Base-by-base conservation (phyloP, 108 stramenopile genomes). In the Stephanodiscus minutulus region DNA sequence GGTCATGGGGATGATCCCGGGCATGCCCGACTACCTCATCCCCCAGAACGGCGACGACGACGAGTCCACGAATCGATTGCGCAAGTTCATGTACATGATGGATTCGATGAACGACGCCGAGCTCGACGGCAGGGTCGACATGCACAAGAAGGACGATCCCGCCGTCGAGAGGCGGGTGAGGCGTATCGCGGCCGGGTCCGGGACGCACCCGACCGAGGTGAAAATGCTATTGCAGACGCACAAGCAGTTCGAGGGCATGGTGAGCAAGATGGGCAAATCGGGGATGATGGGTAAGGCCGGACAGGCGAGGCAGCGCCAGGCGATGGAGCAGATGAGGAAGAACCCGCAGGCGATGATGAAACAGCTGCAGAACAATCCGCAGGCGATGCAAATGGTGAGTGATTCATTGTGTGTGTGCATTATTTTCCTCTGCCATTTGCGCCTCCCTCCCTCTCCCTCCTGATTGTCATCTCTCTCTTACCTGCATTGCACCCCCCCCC, bases 1-100 rank as follows among this genome's bases (percentile, higher is more conserved):
- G 79, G 81, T 99, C 22, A 94, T 97, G 92, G 97, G 96, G 27
- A 97, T 97, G 96, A 95, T 98, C 3, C 97, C 97, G 0, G 97
- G 97, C 9, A 96, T 99, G 79, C 87, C 90, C 0, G 89, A 93
- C 27, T 88, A 91, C 66, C 56, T 88, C 66, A 83, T 93, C 35
- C 87, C 90, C 7, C 84, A 85, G 63, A 74, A 76, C 54, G 86
- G 83, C 3, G 91, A 88, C 33, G 83, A 90, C 33, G 83, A 90
- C 21, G 86, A 91, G 74, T 64, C 81, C 11, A 86, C 79, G 41
- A 71, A 66, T 13, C 85, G 87, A 15, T 65, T 97, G 48, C 89
- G 95, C 62, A 94, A 88, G 21, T 97, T 96, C 79, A 70, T 97
- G 90, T 92, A 87, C 92, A 98, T 98, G 79, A 96, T 99, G 94